Evolutionary conservation across 2,329 filamentous ascomycete genomes (phyloP).

Genomic region (Nemania bipapillata): DNA sequence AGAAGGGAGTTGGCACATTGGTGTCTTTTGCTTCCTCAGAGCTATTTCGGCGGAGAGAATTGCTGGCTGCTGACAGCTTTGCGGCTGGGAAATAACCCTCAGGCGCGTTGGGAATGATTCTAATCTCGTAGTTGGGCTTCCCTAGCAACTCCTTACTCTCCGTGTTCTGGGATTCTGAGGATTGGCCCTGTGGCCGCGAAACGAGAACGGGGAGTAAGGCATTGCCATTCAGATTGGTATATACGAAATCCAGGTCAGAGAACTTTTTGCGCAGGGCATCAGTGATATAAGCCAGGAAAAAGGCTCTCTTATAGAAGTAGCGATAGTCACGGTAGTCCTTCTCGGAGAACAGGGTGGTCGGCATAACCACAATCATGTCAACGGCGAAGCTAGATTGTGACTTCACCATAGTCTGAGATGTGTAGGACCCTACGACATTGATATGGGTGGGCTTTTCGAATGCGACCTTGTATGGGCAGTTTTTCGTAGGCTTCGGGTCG

Average conservation of each 20-base stretch:
- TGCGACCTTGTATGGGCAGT: constrained; percentile 82
- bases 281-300: constrained; percentile 86
- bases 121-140: constrained; percentile 67
- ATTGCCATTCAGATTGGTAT: constrained; percentile 77
- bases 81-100: constrained; percentile 73
- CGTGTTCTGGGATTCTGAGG: constrained; percentile 42
- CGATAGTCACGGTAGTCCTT: constrained; percentile 94
- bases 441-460: constrained; percentile 80
- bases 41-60: constrained; percentile 71
- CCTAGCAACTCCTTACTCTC: constrained; percentile 34
- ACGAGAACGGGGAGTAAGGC: constrained; percentile 75
- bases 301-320: constrained; percentile 94
- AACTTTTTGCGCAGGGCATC: constrained; percentile 72
- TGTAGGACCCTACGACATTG: constrained; percentile 90
- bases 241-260: constrained; percentile 67
- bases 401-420: constrained; percentile 77
- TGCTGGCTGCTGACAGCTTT: constrained; percentile 76
- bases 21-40: constrained; percentile 57
- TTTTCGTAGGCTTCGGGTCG: constrained; percentile 77
- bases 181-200: constrained; percentile 53
- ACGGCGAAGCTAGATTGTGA: constrained; percentile 69
- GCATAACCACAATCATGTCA: constrained; percentile 90
- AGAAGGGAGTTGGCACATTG: constrained; percentile 76
- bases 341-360: constrained; percentile 80
- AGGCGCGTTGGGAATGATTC: constrained; percentile 79